Evolutionary conservation across 495 filamentous ascomycete species (phyloP).

Genomic region (Lepraria neglecta): DNA sequence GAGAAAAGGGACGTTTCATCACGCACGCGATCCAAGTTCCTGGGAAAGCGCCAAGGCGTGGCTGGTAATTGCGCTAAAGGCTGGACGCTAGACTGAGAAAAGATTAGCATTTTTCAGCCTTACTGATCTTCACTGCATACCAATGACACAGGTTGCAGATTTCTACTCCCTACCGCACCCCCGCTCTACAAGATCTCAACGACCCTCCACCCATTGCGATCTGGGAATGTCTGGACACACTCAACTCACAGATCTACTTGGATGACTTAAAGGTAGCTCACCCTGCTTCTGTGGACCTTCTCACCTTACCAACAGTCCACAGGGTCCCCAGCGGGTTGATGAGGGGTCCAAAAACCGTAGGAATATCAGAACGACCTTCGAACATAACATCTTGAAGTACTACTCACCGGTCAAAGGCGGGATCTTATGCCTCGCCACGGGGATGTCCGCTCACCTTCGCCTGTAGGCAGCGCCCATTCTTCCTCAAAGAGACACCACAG

Average conservation of each 20-base stretch:
- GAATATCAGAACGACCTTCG: not conserved
- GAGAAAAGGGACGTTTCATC: not conserved
- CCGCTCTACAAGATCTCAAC: not conserved
- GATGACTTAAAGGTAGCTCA: slow-evolving; percentile 1
- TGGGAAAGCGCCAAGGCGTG: slow-evolving; percentile 14
- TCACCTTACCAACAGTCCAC: slow-evolving; percentile 8
- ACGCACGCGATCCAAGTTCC: slow-evolving; percentile 12
- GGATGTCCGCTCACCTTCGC: slow-evolving; percentile 93
- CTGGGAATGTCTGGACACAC: not conserved
- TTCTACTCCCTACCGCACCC: not conserved
- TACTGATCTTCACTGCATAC: not conserved
- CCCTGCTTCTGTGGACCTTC: not conserved
- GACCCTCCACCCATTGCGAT: too few relatives aligned
- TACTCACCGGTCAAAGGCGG: slow-evolving; percentile 58
- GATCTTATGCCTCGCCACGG: slow-evolving; percentile 78
- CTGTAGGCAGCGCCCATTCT: slow-evolving; percentile 81
- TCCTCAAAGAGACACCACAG: slow-evolving; percentile 64
- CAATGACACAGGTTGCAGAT: not conserved
- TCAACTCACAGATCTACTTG: not conserved
- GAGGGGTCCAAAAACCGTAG: not conserved
- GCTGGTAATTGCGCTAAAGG: not conserved
- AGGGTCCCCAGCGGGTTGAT: not conserved
- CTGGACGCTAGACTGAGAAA: not conserved
- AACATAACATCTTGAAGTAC: slow-evolving; percentile 43
- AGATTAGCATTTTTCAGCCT: not conserved